Evolutionary conservation across 345 rosid species (phyloP).

Genomic region (Gossypium arboreum): DNA sequence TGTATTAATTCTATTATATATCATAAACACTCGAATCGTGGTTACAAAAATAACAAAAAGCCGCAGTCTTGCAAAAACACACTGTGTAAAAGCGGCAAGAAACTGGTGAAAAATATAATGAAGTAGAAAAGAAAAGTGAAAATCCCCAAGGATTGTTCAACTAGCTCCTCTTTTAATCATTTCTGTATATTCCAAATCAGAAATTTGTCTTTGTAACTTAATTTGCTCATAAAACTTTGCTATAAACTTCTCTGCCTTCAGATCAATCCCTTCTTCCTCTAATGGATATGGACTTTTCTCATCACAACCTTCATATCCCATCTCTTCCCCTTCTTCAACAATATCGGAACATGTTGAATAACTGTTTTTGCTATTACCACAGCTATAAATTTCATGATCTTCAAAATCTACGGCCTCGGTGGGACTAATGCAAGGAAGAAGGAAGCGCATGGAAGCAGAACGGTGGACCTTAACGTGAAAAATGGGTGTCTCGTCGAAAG

Average conservation of each 20-base stretch:
- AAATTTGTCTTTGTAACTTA: conserved; percentile 75
- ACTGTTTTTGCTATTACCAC: conserved; percentile 23
- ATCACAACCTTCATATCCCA: conserved; percentile 13
- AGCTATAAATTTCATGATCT: conserved; percentile 19
- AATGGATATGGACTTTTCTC: conserved; percentile 15
- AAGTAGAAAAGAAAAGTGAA: background rate
- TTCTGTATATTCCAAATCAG: conserved; percentile 44
- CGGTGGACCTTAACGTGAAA: conserved; percentile 52
- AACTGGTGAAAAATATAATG: background rate
- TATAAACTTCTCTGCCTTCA: conserved; percentile 83
- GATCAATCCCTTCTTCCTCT: conserved; percentile 67
- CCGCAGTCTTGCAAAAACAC: conserved; percentile 5
- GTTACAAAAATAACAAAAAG: too few species aligned
- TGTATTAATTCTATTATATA: too few species aligned
- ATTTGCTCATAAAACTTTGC: conserved; percentile 64
- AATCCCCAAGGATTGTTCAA: background rate
- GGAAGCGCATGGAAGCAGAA: conserved; percentile 52
- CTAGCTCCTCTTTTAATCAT: conserved; percentile 6
- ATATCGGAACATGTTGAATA: background rate
- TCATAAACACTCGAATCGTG: too few species aligned
- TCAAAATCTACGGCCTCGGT: conserved; percentile 47
- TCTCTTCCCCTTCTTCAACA: conserved; percentile 17
- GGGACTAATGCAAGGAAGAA: conserved; percentile 60
- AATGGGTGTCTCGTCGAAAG: conserved; percentile 76
- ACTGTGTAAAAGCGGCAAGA: background rate